Conservation (phyloP, 2,329 filamentous ascomycete species). For the Fusarium newnesense region DNA sequence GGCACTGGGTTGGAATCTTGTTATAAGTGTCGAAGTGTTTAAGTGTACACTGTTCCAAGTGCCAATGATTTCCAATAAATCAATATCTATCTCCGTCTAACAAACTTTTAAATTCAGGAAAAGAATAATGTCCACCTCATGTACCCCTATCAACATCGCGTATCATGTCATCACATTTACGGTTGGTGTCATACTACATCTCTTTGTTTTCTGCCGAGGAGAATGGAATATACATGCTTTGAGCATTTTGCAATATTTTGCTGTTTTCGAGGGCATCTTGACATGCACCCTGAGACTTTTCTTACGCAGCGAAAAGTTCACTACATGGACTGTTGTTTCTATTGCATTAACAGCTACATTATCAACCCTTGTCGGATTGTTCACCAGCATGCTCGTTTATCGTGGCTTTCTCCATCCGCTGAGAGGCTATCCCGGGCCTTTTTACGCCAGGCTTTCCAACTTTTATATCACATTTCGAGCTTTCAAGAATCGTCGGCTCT, state of each 20-base stretch:
- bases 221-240: neutral
- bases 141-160: neutral
- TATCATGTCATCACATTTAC: neutral
- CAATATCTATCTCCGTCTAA: neutral
- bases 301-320: neutral
- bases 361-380: neutral
- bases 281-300: neutral
- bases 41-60: neutral
- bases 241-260: neutral
- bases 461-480: neutral
- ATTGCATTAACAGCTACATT: neutral
- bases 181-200: neutral
- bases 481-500: neutral
- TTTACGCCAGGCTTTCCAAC: neutral
- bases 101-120: neutral
- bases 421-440: neutral
- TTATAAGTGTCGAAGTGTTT: too few relatives aligned
- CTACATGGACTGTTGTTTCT: neutral
- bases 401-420: neutral
- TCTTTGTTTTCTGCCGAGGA: neutral
- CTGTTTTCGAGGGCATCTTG: neutral
- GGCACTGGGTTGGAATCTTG: too few relatives aligned
- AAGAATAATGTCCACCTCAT: neutral
- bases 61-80: neutral
- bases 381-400: neutral